A percentile compares a stretch with the other conserved stretches of the same genome.
Conservation (phyloP, 805 yeast genomes). For the Cyberlindnera suaveolens region DNA sequence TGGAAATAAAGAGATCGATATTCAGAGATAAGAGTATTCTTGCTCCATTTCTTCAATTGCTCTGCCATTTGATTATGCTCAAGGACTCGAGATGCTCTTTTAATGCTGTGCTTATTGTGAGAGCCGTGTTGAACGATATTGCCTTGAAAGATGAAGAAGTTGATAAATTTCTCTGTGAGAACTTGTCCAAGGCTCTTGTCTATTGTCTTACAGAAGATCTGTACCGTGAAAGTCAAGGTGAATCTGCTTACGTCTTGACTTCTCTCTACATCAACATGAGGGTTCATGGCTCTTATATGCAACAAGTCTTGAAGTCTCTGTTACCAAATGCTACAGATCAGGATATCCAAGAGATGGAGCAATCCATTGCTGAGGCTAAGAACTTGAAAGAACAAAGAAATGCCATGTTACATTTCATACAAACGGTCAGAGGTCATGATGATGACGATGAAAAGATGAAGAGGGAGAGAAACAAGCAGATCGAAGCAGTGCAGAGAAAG, state of each 20-base stretch:
- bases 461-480: slow-evolving; percentile 46
- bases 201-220: slow-evolving; percentile 66
- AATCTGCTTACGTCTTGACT: slow-evolving; percentile 86
- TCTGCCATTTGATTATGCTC: slow-evolving; percentile 72
- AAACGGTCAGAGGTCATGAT: slow-evolving; percentile 47
- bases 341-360: slow-evolving; percentile 59
- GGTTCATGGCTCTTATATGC: slow-evolving; percentile 63
- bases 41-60: slow-evolving; percentile 69
- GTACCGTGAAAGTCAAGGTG: slow-evolving; percentile 82
- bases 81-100: slow-evolving; percentile 91
- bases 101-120: slow-evolving; percentile 76
- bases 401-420: slow-evolving; percentile 70
- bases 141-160: slow-evolving; percentile 67
- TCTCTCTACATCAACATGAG: slow-evolving; percentile 70
- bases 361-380: slow-evolving; percentile 54
- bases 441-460: slow-evolving; percentile 38
- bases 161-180: slow-evolving; percentile 52
- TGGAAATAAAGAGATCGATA: slow-evolving; percentile 60
- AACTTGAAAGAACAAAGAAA: slow-evolving; percentile 74
- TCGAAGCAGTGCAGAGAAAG: slow-evolving; percentile 45
- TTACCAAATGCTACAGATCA: slow-evolving; percentile 51
- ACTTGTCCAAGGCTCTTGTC: slow-evolving; percentile 64
- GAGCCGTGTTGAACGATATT: slow-evolving; percentile 66
- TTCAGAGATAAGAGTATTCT: slow-evolving; percentile 58
- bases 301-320: slow-evolving; percentile 46